Base-by-base conservation (phyloP, 1,284 basidiomycete genomes). In the Fomes fomentarius region DNA sequence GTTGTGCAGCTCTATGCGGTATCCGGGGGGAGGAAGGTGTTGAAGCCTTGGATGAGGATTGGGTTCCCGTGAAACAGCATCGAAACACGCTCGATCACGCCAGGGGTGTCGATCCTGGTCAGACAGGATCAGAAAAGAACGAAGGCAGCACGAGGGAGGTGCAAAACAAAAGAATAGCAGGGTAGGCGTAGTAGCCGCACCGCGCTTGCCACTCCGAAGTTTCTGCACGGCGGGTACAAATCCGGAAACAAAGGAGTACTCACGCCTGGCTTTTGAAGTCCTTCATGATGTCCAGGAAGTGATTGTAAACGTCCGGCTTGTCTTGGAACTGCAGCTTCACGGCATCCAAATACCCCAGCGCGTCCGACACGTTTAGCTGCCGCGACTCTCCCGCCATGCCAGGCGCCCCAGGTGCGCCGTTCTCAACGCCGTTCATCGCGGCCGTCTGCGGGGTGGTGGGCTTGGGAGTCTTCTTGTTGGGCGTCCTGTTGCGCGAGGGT, bases 261-360 rank as follows among this genome's bases (percentile, higher is more conserved):
- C 72, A 97, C 94, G 83, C 81, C 74, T 96, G 91, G 64, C 91
- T 91, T 77, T 98, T 97, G 74, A 97, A 97, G 71, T 99, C 96
- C 77, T 98, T 99, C 96, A 98, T 98, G 68, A 98, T 97, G 72
- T 98, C 96, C 71, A 98, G 76, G 71, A 98, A 98, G 63, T 91
- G 87, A 72, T 98, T 98, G 80, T 98, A 98, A 26, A 98, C 95
- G 68, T 98, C 93, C 22, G 96, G 95, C 71, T 89, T 88, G 69
- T 94, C 90, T 58, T 87, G 80, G 72, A 98, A 98, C 78, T 96
- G 91, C 52, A 86, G 79, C 79, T 98, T 98, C 76, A 98, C 96
- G 56, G 94, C 93, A 74, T 98, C 96, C 66, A 98, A 84, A 67
- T 99, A 99, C 69, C 89, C 92, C 68, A 98, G 82, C n/a, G 96